Base-by-base conservation (phyloP, 2,329 filamentous ascomycete genomes). In the Incumbomyces lentus region DNA sequence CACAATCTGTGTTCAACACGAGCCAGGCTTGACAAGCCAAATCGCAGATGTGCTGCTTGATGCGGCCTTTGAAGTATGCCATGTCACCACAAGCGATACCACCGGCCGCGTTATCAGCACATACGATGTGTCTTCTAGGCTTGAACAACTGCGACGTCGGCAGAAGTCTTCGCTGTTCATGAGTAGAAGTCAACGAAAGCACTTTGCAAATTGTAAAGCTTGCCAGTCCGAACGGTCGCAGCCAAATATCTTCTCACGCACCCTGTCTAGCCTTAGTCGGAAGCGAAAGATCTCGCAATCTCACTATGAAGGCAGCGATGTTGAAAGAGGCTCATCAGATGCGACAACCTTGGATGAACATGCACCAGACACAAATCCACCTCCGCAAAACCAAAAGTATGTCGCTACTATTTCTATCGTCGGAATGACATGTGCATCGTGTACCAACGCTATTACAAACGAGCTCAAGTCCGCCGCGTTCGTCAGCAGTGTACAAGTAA, bases 361-460 rank as follows among this genome's bases (percentile, higher is more conserved):
- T 12, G 19, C 19, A 19, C 14, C 33, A 17, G 19, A 12, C 4
- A 18, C 6, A 8, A n/a, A 3, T 10, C 13, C 31, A 4, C 8
- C 41, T 7, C 11, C 32, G 6, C 14, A 17, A 8, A 26, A 3
- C 10, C 8, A 19, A 19, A 14, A 42, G 13, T 54, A 53, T 42
- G 41, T 50, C 16, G 53, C 53, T 7, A 45, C 49, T 10, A 39
- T 72, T 13, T 66, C 79, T 16, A 72, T 88, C 34, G 77, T 73
- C 22, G 83, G 83, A 44, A 86, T 88, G 82, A 85, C 79, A 3
- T 87, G 84, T 59, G 77, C 79, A 12, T 74, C 81, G 11, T 88
- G 84, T 57, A 72, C 73, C 44, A 81, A 80, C 58, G 70, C 72
- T 33, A 76, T 87, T 54, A 79, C 74, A 11, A 65, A 73, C 6